Percentiles rank a stretch among this genome's conserved stretches.
Evolutionary conservation across 257 asterid species (phyloP).

Genomic region (Thymus quinquecostatus): DNA sequence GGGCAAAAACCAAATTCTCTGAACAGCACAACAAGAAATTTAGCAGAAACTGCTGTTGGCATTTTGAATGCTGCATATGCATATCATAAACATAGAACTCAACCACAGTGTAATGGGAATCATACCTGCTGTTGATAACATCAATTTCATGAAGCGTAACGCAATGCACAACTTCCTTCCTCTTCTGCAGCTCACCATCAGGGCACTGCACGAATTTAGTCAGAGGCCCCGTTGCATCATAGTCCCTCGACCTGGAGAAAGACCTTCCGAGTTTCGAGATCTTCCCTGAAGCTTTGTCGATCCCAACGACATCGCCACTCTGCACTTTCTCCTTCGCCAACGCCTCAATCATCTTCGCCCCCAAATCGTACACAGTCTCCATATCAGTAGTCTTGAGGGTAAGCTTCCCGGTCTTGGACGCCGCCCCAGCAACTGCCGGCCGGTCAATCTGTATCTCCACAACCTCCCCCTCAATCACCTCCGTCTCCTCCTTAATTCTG

Average conservation of each 20-base stretch:
- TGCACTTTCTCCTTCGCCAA: conserved; percentile 90
- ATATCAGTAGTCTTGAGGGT: conserved; percentile 87
- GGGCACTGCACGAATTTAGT: conserved; percentile 97
- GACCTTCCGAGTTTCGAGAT: conserved; percentile 87
- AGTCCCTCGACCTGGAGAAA: conserved; percentile 82
- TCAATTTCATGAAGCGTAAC: conserved; percentile 91
- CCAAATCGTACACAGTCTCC: conserved; percentile 88
- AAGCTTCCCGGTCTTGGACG: conserved; percentile 81
- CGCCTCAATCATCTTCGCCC: conserved; percentile 90
- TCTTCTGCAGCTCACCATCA: conserved; percentile 95
- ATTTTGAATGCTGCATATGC: neutral
- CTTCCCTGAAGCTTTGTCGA: conserved; percentile 94
- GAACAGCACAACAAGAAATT: neutral
- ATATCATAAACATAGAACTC: neutral
- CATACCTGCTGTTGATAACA: conserved; percentile 89
- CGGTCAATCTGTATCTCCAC: conserved; percentile 80
- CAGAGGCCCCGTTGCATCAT: conserved; percentile 95
- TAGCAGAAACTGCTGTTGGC: neutral
- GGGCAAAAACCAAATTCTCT: neutral
- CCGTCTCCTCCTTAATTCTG: conserved; percentile 83
- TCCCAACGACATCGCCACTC: conserved; percentile 91
- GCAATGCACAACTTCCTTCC: conserved; percentile 96
- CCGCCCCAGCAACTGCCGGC: conserved; percentile 81
- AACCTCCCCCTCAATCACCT: conserved; percentile 93
- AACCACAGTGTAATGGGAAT: neutral